phyloP scores from a whole-genome alignment of 805 yeast species.

The Myxozyma nipponensis region DNA sequence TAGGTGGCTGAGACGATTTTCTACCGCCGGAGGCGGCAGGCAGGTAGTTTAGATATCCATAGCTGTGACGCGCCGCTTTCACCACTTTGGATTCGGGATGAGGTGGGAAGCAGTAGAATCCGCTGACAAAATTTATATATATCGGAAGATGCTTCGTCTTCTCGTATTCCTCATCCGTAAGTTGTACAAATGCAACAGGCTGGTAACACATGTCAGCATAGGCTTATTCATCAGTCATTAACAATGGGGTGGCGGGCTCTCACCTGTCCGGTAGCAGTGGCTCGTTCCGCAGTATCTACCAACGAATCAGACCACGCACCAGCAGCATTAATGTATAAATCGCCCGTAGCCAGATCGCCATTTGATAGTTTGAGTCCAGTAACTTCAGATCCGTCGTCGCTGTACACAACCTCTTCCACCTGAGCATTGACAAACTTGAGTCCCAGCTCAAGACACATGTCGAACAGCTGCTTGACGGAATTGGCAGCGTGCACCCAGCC shows the following conservation, averaged over 20 bases:
- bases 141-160: slow-evolving; percentile 23
- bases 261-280: slow-evolving; percentile 29
- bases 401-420: slow-evolving; percentile 14
- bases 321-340: slow-evolving; percentile 21
- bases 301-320: slow-evolving; percentile 30
- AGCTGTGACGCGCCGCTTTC: slow-evolving; percentile 28
- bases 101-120: slow-evolving; percentile 30
- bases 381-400: background rate
- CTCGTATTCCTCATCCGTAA: slow-evolving; percentile 25
- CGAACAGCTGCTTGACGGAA: slow-evolving; percentile 13
- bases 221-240: background rate
- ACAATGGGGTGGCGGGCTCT: background rate
- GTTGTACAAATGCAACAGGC: slow-evolving; percentile 28
- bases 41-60: slow-evolving; percentile 27
- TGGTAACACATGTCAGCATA: too few relatives aligned
- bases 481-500: slow-evolving; percentile 29
- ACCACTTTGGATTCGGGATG: slow-evolving; percentile 24
- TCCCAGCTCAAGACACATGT: slow-evolving; percentile 16
- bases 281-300: slow-evolving; percentile 5
- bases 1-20: slow-evolving; percentile 20
- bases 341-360: slow-evolving; percentile 10
- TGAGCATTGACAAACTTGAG: slow-evolving; percentile 17
- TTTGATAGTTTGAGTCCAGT: slow-evolving; percentile 5
- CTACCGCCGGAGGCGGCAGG: background rate
- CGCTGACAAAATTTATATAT: slow-evolving; percentile 26